Evolutionary conservation across 768 basidiomycete genomes (phyloP), one percentile per base, ranked within the genome.

Genomic region (Scleroderma bovista): DNA sequence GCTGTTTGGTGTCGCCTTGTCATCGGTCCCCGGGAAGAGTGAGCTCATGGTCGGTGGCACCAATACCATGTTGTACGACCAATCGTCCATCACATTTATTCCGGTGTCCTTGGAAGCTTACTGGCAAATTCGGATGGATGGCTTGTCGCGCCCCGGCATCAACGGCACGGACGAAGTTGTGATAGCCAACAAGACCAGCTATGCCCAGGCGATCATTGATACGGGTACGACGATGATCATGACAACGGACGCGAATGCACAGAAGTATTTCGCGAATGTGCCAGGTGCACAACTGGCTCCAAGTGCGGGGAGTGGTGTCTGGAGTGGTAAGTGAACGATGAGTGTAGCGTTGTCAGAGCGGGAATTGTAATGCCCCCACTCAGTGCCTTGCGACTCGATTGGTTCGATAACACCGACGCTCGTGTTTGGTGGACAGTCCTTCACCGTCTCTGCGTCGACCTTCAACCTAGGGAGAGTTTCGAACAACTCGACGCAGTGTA

Each of bases 21-120:
- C 72, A 32, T 56, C 64, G 3, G 57, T 73, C 11, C 23, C 64
- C 16, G 59, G 62, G 11, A 71, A 68, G 20, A 72, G 76, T n/a
- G 77, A 80, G 60, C 71, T 86, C 13, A 75, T 71, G 51, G 60
- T 86, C 43, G 83, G 83, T 24, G 83, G 80, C 29, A 69, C 71
- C 5, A 72, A 86, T 61, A 55, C 56, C 4, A 53, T 58, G 11
- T 60, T 74, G 51, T 82, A 76, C 63, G 73, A 72, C 15, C 76
- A 74, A 11, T 56, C 59, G 3, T 61, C 57, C 9, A 63, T 80
- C 57, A 72, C 72, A 13, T 73, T 72, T 24, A 36, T 60, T 29
- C 45, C 57, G 2, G 65, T 75, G 3, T 64, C 60, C 19, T n/a
- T 59, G 3, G 42, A 52, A 47, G 69, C 55, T 19, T 74, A 60